These are phyloP conservation scores for Nannochloris sp. DNA, from an alignment of 139 green algal genomes.

Conservation along the genomic window DNA sequence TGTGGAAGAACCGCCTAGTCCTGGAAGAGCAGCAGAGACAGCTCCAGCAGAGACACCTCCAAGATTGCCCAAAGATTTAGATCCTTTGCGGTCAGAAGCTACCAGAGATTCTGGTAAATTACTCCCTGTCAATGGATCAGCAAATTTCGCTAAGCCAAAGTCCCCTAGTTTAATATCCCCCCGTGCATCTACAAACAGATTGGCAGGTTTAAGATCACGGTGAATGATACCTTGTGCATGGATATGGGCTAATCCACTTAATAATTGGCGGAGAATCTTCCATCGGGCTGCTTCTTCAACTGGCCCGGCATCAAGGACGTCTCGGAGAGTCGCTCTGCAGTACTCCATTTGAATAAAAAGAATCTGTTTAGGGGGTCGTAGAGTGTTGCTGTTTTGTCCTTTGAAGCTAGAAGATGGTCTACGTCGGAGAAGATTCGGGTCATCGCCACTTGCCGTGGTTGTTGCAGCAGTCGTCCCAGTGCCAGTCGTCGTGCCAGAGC, in stretches of 20 bases:
- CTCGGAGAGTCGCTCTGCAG: conserved; percentile 66
- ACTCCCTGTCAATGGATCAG: not conserved
- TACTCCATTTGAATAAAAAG: conserved; percentile 96
- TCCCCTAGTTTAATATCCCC: conserved; percentile 82
- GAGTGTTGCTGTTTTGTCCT: not conserved
- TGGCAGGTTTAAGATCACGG: conserved; percentile 74
- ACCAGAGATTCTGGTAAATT: not conserved
- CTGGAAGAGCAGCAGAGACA: not conserved
- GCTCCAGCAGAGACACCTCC: not conserved
- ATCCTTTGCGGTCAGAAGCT: too few relatives aligned
- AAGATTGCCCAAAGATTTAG: too few relatives aligned
- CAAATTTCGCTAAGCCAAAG: conserved; percentile 76
- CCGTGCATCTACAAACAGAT: conserved; percentile 68
- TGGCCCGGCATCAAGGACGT: conserved; percentile 8
- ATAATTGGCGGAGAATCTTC: conserved; percentile 71
- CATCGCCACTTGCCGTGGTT: too few relatives aligned
- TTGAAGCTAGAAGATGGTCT: too few relatives aligned
- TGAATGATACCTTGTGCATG: conserved; percentile 74
- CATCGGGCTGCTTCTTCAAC: conserved; percentile 61
- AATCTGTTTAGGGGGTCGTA: conserved; percentile 30
- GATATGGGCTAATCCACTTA: conserved; percentile 69
- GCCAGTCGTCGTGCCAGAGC: too few relatives aligned
- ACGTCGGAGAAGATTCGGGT: too few relatives aligned
- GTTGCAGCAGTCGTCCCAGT: too few relatives aligned
- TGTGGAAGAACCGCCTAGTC: not conserved